Evolutionary conservation across 75 land plant genomes (phyloP).

Genomic region (Picea sitchensis): DNA sequence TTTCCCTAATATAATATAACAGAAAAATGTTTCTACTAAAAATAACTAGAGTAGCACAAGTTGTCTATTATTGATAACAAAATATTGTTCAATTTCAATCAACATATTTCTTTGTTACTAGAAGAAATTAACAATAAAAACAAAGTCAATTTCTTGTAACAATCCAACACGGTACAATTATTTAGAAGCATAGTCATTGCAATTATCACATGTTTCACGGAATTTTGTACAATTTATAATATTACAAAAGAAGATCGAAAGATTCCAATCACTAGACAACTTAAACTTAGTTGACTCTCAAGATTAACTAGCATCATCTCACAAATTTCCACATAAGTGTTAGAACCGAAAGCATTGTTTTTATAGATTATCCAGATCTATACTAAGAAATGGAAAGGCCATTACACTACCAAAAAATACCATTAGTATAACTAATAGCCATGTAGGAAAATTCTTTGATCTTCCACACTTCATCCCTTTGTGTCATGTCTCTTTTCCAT

Average conservation of each 20-base stretch:
- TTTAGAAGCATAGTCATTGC: background rate
- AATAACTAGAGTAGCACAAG: too few species aligned
- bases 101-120: background rate
- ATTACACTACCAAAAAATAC: conserved; percentile 78
- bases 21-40: too few species aligned
- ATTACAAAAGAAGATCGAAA: conserved; percentile 4
- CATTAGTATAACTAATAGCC: conserved; percentile 62
- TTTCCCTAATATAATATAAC: too few species aligned
- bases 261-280: background rate
- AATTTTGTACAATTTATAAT: background rate
- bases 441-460: conserved; percentile 52
- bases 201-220: background rate
- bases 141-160: background rate
- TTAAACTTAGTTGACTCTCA: too few species aligned
- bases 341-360: background rate
- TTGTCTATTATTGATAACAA: too few species aligned
- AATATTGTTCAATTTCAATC: too few species aligned
- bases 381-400: conserved; percentile 86
- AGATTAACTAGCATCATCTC: background rate
- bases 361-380: conserved; percentile 5
- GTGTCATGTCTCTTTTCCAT: conserved; percentile 10
- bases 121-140: background rate
- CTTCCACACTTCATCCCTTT: conserved; percentile 21
- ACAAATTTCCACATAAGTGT: background rate
- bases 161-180: background rate